phyloP scores from a whole-genome alignment of 139 green algal genomes.

The Eudorina sp. region DNA sequence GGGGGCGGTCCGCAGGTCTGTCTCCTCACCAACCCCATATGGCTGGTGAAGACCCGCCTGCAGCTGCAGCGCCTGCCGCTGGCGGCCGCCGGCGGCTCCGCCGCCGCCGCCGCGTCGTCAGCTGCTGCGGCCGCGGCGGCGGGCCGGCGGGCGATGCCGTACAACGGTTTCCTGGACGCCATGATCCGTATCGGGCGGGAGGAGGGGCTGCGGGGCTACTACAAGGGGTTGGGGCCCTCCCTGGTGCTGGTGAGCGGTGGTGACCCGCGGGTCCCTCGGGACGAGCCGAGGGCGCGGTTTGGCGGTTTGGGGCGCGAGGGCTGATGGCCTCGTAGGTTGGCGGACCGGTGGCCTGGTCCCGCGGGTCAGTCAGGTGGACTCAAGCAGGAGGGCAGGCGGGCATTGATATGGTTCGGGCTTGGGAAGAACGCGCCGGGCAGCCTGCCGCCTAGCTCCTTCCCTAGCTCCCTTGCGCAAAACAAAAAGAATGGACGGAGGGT shows the following conservation, averaged over 20 bases:
- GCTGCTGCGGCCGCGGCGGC: neutral
- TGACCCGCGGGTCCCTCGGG: neutral
- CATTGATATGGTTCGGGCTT: too few relatives aligned
- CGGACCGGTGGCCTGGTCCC: too few relatives aligned
- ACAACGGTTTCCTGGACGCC: slow-evolving; percentile 82
- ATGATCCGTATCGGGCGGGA: slow-evolving; percentile 76
- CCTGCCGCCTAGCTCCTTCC: too few relatives aligned
- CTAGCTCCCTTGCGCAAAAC: too few relatives aligned
- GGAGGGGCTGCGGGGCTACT: slow-evolving; percentile 90
- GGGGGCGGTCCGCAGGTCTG: slow-evolving; percentile 85
- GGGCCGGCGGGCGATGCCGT: slow-evolving; percentile 46
- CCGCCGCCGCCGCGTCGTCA: neutral
- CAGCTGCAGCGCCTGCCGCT: slow-evolving; percentile 81
- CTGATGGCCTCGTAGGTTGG: too few relatives aligned
- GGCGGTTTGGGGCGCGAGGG: too few relatives aligned
- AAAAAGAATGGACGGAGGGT: too few relatives aligned
- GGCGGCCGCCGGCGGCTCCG: neutral
- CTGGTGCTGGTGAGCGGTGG: slow-evolving; percentile 84
- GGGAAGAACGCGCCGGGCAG: too few relatives aligned
- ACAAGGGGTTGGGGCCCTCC: slow-evolving; percentile 90
- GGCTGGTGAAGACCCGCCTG: slow-evolving; percentile 95
- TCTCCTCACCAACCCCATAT: slow-evolving; percentile 93
- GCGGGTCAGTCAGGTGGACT: too few relatives aligned
- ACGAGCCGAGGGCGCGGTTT: too few relatives aligned
- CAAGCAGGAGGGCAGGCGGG: too few relatives aligned